Evolutionary conservation across 768 basidiomycete species (phyloP).

Genomic region (Auricularia sp.): DNA sequence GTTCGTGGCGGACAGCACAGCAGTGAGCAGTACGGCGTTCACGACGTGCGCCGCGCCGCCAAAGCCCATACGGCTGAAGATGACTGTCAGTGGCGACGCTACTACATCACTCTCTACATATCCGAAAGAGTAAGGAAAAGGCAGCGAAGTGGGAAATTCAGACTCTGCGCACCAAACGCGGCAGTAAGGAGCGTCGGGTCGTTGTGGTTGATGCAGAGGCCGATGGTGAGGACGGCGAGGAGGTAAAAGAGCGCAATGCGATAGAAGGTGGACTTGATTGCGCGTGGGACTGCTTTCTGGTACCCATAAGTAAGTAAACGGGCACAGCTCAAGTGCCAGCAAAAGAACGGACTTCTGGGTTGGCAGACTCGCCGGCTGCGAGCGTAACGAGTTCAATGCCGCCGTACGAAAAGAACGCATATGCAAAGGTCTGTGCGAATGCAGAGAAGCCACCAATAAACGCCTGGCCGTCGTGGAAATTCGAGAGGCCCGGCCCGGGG

Average conservation of each 20-base stretch:
- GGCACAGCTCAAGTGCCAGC: too few relatives aligned
- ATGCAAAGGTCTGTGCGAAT: slow-evolving; percentile 53
- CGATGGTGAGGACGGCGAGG: slow-evolving; percentile 54
- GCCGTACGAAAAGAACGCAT: slow-evolving; percentile 60
- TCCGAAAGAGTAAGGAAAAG: background rate
- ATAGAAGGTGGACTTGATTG: slow-evolving; percentile 60
- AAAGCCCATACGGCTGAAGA: slow-evolving; percentile 53
- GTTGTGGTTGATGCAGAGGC: slow-evolving; percentile 51
- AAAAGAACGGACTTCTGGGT: slow-evolving; percentile 24
- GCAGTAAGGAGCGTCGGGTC: slow-evolving; percentile 44
- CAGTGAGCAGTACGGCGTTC: slow-evolving; percentile 58
- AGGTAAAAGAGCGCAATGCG: slow-evolving; percentile 58
- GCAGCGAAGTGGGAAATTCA: background rate
- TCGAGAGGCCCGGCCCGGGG: slow-evolving; percentile 47
- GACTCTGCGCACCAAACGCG: slow-evolving; percentile 28
- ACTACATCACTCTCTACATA: slow-evolving; percentile 37
- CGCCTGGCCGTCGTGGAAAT: slow-evolving; percentile 40
- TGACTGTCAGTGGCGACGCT: slow-evolving; percentile 54
- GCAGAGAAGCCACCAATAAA: slow-evolving; percentile 44
- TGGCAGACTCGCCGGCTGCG: slow-evolving; percentile 61
- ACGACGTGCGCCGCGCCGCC: slow-evolving; percentile 52
- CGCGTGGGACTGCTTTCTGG: slow-evolving; percentile 49
- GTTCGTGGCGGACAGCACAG: slow-evolving; percentile 54
- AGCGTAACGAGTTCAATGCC: slow-evolving; percentile 63
- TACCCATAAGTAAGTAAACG: too few relatives aligned